Evolutionary conservation across 805 yeast genomes (phyloP).

Genomic region (Metschnikowia hibisci): DNA sequence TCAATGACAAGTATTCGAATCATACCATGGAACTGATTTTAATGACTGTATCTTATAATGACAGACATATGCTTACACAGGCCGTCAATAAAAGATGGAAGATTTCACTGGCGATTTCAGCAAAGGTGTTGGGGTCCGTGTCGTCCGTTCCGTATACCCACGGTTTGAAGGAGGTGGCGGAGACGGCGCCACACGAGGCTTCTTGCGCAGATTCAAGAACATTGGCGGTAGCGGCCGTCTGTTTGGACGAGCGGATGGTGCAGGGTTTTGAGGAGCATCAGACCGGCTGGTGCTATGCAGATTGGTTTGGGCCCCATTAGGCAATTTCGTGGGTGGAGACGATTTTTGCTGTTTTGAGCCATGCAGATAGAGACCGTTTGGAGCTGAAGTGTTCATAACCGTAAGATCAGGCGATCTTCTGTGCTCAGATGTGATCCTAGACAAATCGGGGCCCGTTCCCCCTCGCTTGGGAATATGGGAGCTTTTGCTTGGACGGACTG

Average conservation of each 20-base stretch:
- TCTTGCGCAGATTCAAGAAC: conserved; percentile 11
- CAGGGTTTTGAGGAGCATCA: not conserved
- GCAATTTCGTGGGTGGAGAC: not conserved
- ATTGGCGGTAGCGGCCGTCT: conserved; percentile 13
- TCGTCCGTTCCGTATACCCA: not conserved
- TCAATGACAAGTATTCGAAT: too few relatives aligned
- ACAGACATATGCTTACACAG: too few relatives aligned
- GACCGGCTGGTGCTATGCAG: conserved; percentile 6
- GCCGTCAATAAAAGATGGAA: conserved; percentile 25
- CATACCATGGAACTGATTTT: too few relatives aligned
- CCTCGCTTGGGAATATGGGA: not conserved
- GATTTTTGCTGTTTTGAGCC: not conserved
- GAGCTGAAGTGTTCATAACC: conserved; percentile 2
- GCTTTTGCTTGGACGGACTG: too few relatives aligned
- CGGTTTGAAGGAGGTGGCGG: conserved; percentile 4
- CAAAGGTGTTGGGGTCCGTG: not conserved
- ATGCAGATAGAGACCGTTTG: conserved; percentile 2
- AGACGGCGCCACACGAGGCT: conserved; percentile 7
- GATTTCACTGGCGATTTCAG: conserved; percentile 22
- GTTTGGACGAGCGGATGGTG: not conserved
- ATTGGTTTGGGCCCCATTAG: not conserved
- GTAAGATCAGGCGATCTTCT: not conserved
- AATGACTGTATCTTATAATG: not conserved
- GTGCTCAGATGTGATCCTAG: not conserved
- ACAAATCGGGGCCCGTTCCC: not conserved